A percentile compares a stretch with the other conserved stretches of the same genome.
Evolutionary conservation across 768 basidiomycete species (phyloP).

Genomic region (Pisolithus microcarpus): DNA sequence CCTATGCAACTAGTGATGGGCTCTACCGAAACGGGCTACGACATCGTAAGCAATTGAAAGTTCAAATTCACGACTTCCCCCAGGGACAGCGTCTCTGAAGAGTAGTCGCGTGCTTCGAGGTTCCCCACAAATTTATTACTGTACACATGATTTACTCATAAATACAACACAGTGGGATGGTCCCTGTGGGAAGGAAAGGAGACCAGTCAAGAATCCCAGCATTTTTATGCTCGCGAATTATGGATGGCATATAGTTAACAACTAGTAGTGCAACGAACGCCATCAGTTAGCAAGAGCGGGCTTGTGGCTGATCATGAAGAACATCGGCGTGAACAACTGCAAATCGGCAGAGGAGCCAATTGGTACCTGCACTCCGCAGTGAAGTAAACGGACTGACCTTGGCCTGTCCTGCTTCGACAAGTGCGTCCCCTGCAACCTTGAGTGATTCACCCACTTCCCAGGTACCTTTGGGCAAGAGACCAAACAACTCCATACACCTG

Average conservation of each 20-base stretch:
- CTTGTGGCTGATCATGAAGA: constrained; percentile 59
- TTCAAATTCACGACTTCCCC: no score
- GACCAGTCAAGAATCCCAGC: neutral
- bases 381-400: constrained; percentile 48
- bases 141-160: no score
- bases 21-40: no score
- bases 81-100: no score
- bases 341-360: constrained; percentile 2
- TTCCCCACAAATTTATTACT: no score
- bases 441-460: constrained; percentile 83
- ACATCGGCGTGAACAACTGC: constrained; percentile 87
- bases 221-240: neutral
- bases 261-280: neutral
- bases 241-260: neutral
- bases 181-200: no score
- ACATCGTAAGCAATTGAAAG: no score
- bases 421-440: constrained; percentile 66
- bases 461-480: constrained; percentile 88
- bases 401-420: constrained; percentile 78
- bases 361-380: neutral
- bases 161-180: no score
- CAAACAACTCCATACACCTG: constrained; percentile 67
- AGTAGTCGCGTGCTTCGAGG: no score
- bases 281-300: constrained; percentile 23
- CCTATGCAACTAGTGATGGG: no score